Conservation (phyloP, 306 rosid species). For the Quercus parvula region DNA sequence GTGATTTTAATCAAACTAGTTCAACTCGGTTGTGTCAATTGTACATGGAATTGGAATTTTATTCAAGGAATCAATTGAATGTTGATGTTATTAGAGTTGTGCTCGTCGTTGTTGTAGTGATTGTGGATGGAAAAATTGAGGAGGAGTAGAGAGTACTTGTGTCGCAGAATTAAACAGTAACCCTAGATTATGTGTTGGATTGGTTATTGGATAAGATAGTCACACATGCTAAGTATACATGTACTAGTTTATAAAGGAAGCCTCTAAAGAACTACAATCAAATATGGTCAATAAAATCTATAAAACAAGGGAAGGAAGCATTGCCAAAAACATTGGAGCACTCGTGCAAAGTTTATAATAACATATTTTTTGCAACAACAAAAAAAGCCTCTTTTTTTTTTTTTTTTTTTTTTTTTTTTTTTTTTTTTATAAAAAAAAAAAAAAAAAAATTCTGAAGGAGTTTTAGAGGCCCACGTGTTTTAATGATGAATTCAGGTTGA, state of each 20-base stretch:
- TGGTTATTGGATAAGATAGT: neutral
- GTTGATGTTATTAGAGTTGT: neutral
- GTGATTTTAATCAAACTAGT: neutral
- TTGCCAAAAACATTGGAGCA: no score
- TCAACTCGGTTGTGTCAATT: no score
- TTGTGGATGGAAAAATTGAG: neutral
- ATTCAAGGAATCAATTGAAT: no score
- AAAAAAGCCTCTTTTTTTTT: neutral
- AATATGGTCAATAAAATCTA: no score
- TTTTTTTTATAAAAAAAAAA: no score
- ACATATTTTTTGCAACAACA: neutral
- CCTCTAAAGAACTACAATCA: no score
- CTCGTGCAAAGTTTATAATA: no score
- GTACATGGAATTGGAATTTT: no score
- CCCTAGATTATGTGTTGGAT: neutral
- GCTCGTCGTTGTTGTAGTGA: neutral
- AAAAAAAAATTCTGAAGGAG: neutral
- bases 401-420: no score
- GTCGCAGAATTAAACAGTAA: neutral
- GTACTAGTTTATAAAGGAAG: no score
- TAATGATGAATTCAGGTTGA: slow-evolving; percentile 68
- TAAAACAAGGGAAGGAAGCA: no score
- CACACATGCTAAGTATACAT: neutral
- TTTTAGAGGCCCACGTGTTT: slow-evolving; percentile 16
- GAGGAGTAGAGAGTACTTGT: neutral